phyloP scores from a whole-genome alignment of 208 protist species.

The Trichomonas tenax region DNA sequence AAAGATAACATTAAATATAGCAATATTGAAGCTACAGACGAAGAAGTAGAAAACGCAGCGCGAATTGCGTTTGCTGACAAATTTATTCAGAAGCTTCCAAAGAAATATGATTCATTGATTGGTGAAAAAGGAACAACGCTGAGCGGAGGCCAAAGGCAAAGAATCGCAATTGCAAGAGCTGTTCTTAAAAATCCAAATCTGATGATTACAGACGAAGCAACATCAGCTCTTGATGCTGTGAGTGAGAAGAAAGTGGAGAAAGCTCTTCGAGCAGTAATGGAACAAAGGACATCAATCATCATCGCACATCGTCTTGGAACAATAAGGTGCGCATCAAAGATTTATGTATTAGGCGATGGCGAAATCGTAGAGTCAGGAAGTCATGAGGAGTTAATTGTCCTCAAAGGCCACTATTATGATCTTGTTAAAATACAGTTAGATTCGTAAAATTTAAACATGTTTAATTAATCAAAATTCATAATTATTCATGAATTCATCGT shows the following conservation, averaged over 20 bases:
- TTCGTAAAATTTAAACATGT: too few species aligned
- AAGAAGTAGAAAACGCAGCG: neutral
- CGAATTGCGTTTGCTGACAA: neutral
- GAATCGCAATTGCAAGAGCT: neutral
- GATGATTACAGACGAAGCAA: conserved; percentile 34
- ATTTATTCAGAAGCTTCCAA: neutral
- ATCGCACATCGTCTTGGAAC: conserved; percentile 52
- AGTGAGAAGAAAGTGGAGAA: conserved; percentile 46
- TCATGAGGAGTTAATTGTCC: neutral
- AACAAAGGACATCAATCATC: conserved; percentile 43
- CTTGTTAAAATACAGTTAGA: neutral
- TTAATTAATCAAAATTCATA: too few species aligned
- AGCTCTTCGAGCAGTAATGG: conserved; percentile 31
- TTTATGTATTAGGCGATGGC: conserved; percentile 59
- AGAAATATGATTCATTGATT: neutral
- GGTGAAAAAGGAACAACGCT: neutral
- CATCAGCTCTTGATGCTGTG: conserved; percentile 49
- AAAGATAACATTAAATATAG: neutral
- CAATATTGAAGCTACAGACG: neutral
- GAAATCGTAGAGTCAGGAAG: conserved; percentile 14
- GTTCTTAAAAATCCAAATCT: neutral
- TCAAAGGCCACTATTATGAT: neutral
- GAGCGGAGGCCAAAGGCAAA: neutral
- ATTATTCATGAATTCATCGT: too few species aligned
- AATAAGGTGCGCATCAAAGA: conserved; percentile 48